A percentile compares a stretch with the other conserved stretches of the same genome.
These are phyloP conservation scores for Phytophthora aleatoria DNA, from an alignment of 352 stramenopile genomes.

Conservation along the genomic window DNA sequence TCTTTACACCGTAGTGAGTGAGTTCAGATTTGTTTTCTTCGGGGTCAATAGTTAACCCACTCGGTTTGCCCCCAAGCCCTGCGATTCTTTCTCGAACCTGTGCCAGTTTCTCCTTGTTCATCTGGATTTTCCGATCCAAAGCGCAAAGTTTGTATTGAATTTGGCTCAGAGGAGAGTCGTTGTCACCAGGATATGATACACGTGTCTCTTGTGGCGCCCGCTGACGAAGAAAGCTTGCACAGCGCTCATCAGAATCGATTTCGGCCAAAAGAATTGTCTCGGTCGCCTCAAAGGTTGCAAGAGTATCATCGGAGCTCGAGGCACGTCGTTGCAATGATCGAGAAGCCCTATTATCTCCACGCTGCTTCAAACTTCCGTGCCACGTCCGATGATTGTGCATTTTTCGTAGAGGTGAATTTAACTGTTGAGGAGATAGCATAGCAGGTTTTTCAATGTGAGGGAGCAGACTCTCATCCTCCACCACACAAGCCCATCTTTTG, in stretches of 20 bases:
- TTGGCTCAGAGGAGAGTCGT: slow-evolving; percentile 14
- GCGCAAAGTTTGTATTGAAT: slow-evolving; percentile 34
- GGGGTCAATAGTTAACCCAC: background rate
- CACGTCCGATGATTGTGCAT: slow-evolving; percentile 13
- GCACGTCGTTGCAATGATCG: slow-evolving; percentile 4
- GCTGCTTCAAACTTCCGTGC: slow-evolving; percentile 9
- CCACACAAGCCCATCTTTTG: too few species aligned
- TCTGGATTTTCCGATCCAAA: slow-evolving; percentile 40
- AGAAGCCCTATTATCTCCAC: background rate
- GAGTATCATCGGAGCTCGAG: slow-evolving; percentile 17
- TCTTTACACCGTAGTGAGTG: background rate
- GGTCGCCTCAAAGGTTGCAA: slow-evolving; percentile 38
- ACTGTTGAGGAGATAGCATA: slow-evolving; percentile 2
- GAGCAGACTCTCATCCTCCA: slow-evolving; percentile 4
- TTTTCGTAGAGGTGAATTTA: slow-evolving; percentile 6
- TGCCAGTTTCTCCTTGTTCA: slow-evolving; percentile 49
- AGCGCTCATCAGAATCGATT: slow-evolving; percentile 46
- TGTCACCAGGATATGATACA: background rate
- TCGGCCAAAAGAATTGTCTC: slow-evolving; percentile 46
- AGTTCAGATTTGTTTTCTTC: background rate
- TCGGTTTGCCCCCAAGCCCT: slow-evolving; percentile 21
- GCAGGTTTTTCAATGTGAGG: slow-evolving; percentile 8
- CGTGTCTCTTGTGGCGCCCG: slow-evolving; percentile 12
- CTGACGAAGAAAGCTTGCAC: slow-evolving; percentile 36
- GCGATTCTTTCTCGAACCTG: slow-evolving; percentile 36